A percentile compares a stretch with the other conserved stretches of the same genome.
phyloP scores from a whole-genome alignment of 108 stramenopile species.

The Cyclotella kingstonii region DNA sequence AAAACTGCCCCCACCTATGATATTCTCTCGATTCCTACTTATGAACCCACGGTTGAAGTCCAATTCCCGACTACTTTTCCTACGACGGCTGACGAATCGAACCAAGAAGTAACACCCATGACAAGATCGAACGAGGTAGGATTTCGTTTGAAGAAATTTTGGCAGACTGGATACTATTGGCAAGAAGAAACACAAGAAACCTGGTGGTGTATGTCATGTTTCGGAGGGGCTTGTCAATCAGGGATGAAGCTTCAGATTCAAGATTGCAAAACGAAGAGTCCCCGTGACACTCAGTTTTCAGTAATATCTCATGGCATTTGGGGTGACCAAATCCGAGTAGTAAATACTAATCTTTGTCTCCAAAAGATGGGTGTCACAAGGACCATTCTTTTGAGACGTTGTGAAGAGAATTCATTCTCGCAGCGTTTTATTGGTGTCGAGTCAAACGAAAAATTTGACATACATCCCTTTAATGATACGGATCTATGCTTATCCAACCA shows the following conservation, averaged over 20 bases:
- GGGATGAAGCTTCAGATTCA: background rate
- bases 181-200: constrained; percentile 9
- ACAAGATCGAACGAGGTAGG: constrained; percentile 10
- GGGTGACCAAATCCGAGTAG: constrained; percentile 11
- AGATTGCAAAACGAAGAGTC: constrained; percentile 9
- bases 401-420: background rate
- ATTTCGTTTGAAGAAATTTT: constrained; percentile 16
- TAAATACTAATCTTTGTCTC: constrained; percentile 14
- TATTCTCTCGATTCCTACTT: too few relatives aligned
- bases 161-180: constrained; percentile 21
- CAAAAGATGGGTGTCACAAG: constrained; percentile 11
- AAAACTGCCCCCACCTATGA: too few relatives aligned
- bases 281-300: constrained; percentile 7
- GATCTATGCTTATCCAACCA: constrained; percentile 10
- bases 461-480: background rate
- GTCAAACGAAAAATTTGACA: constrained; percentile 4
- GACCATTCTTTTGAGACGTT: constrained; percentile 5
- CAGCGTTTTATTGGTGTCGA: constrained; percentile 13
- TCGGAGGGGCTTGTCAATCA: background rate
- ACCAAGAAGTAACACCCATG: too few relatives aligned
- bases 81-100: too few relatives aligned
- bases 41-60: too few relatives aligned
- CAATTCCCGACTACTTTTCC: too few relatives aligned
- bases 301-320: background rate
- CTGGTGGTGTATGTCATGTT: constrained; percentile 21